Base-by-base conservation (phyloP, 2,329 filamentous ascomycete species). In the Talaromyces sp. region DNA sequence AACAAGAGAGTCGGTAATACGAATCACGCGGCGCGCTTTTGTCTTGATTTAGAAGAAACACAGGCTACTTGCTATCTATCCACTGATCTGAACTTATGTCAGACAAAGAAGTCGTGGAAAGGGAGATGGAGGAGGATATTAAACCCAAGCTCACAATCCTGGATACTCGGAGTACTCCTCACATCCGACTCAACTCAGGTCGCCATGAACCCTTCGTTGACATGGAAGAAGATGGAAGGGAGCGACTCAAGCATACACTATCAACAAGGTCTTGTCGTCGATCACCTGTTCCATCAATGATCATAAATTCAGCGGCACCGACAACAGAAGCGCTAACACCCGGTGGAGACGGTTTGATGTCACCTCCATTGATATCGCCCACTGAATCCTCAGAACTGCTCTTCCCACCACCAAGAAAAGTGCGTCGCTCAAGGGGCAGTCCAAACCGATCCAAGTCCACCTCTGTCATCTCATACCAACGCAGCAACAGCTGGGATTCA, bases 121-220 rank as follows among this genome's bases (percentile, higher is more conserved):
- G 31, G 21, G 28, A 56, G 43, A 59, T 59, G 57, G 53, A 22
- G 53, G 53, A 59, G 37, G 57, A 52, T n/a, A 50, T 50, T n/a
- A 56, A 56, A 39, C 58, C 53, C 39, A 56, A 25, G 35, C 21
- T 43, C 19, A 37, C 46, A 21, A 53, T 33, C 15, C 21, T 53
- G 33, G 48, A 48, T 51, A 53, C 61, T 39, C 60, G 65, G 53
- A 51, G 63, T 46, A 71, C 80, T 61, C 84, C 84, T 63, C 84
- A 87, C 63, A 83, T 88, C 60, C 82, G 83, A 58, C 78, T 88
- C 62, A 87, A 87, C 67, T 86, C 83, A 25, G 83, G 80, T 46
- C 78, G 76, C 63, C 78, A 82, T 63, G 79, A 86, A 66, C 72
- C 80, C 33, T 74, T 78, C 61, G 73, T 70, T 59, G 71, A 74